Conservation (phyloP, 2,329 filamentous ascomycete genomes). For the Trichoderma sp. region DNA sequence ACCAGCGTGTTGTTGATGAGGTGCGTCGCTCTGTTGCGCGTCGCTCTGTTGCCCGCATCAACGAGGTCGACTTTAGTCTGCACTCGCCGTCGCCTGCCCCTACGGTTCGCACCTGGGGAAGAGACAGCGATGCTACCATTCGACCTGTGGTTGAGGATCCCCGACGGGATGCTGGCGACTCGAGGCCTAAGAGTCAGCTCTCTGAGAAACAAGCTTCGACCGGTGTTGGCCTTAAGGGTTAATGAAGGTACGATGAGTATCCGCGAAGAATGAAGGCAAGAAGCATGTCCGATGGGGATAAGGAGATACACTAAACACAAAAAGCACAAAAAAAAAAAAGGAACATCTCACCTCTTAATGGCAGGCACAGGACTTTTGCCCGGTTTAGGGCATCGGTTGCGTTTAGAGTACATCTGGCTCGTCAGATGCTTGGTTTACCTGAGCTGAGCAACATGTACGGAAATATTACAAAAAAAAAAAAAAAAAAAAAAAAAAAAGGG, state of each 20-base stretch:
- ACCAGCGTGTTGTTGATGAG: too few relatives aligned
- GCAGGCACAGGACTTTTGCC: not conserved
- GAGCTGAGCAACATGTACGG: not conserved
- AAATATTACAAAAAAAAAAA: not conserved
- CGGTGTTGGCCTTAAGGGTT: not conserved
- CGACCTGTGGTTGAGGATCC: not conserved
- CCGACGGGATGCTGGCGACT: not conserved
- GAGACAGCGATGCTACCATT: not conserved
- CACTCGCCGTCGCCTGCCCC: not conserved
- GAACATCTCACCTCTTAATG: not conserved
- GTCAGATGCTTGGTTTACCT: not conserved
- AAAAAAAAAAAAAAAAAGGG: not conserved
- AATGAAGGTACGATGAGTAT: not conserved
- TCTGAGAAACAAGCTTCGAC: not conserved
- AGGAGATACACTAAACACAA: not conserved
- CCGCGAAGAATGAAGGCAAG: not conserved
- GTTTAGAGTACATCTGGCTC: not conserved
- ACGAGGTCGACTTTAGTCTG: not conserved
- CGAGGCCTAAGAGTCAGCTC: not conserved
- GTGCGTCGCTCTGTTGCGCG: not conserved
- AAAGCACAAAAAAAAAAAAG: not conserved
- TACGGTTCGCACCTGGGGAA: conserved; percentile 1
- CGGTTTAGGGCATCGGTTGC: too few relatives aligned
- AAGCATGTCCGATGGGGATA: accelerated
- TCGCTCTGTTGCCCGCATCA: not conserved